phyloP scores from a whole-genome alignment of 2,329 filamentous ascomycete genomes.

The Exophiala mesophila region DNA sequence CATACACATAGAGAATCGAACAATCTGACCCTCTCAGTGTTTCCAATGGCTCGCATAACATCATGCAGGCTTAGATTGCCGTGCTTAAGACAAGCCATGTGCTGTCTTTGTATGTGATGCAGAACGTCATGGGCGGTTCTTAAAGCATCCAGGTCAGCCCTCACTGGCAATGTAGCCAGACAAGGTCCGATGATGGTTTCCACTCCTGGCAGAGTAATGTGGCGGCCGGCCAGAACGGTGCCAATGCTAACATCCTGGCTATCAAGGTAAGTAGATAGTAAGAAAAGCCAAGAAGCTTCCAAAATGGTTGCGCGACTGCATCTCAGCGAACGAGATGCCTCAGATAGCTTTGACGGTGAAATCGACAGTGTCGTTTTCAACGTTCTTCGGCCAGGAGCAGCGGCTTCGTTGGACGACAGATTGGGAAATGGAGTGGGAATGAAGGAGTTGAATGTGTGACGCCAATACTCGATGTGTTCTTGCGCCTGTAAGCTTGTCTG shows the following conservation, averaged over 20 bases:
- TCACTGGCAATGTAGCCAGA: slow-evolving; percentile 67
- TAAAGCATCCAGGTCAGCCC: slow-evolving; percentile 54
- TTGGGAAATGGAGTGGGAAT: slow-evolving; percentile 51
- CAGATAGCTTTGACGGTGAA: slow-evolving; percentile 32
- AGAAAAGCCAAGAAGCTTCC: slow-evolving; percentile 63
- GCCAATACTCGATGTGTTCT: slow-evolving; percentile 56
- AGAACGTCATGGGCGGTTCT: slow-evolving; percentile 58
- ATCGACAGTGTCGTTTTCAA: slow-evolving; percentile 26
- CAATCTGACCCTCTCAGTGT: slow-evolving; percentile 53
- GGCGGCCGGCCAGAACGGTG: slow-evolving; percentile 75
- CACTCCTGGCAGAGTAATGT: slow-evolving; percentile 63
- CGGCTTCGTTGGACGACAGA: slow-evolving; percentile 7
- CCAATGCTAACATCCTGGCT: slow-evolving; percentile 66
- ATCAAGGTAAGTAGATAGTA: slow-evolving; percentile 63
- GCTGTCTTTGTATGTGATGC: slow-evolving; percentile 58
- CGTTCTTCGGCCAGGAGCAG: background rate
- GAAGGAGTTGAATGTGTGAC: slow-evolving; percentile 56
- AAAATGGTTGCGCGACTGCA: slow-evolving; percentile 68
- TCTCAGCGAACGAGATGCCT: slow-evolving; percentile 37
- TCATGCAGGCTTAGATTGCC: slow-evolving; percentile 60
- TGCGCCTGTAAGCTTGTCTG: background rate
- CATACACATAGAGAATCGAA: slow-evolving; percentile 81
- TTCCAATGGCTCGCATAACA: slow-evolving; percentile 58
- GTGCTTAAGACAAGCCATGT: slow-evolving; percentile 61
- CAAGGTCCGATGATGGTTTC: slow-evolving; percentile 76